These are phyloP conservation scores for Ogataea siamensis DNA, from an alignment of 805 yeast genomes.

Conservation along the genomic window DNA sequence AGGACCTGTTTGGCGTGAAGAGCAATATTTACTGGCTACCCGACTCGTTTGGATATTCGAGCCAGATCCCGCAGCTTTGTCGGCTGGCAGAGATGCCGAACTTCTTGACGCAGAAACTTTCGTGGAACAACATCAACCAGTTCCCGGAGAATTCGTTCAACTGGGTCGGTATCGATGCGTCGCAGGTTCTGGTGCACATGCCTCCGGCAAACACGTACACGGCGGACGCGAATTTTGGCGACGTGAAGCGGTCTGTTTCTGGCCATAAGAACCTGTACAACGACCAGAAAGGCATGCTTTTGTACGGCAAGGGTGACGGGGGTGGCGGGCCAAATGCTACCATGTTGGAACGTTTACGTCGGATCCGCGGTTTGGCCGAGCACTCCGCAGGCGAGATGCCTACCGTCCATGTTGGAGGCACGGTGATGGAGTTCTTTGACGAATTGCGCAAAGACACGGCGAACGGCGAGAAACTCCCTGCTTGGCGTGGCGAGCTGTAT, in stretches of 20 bases:
- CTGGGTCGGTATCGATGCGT: slow-evolving; percentile 94
- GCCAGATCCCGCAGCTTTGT: slow-evolving; percentile 92
- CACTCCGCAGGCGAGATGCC: slow-evolving; percentile 76
- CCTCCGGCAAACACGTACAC: slow-evolving; percentile 97
- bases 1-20: slow-evolving; percentile 72
- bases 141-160: slow-evolving; percentile 91
- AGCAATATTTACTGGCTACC: slow-evolving; percentile 91
- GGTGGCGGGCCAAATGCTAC: slow-evolving; percentile 98
- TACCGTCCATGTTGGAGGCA: slow-evolving; percentile 70
- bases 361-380: slow-evolving; percentile 85
- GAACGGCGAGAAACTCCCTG: slow-evolving; percentile 65
- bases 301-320: slow-evolving; percentile 96
- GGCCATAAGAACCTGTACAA: slow-evolving; percentile 84
- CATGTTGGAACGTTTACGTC: slow-evolving; percentile 88
- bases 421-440: slow-evolving; percentile 80
- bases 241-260: slow-evolving; percentile 72
- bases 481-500: slow-evolving; percentile 93
- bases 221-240: slow-evolving; percentile 90
- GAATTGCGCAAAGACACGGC: slow-evolving; percentile 59
- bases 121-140: slow-evolving; percentile 92
- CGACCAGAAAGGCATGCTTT: slow-evolving; percentile 75
- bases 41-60: slow-evolving; percentile 94
- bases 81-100: slow-evolving; percentile 80
- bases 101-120: slow-evolving; percentile 87
- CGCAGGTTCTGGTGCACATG: slow-evolving; percentile 94